Evolutionary conservation across 1,284 basidiomycete species (phyloP).

Genomic region (Naganishia cerealis): DNA sequence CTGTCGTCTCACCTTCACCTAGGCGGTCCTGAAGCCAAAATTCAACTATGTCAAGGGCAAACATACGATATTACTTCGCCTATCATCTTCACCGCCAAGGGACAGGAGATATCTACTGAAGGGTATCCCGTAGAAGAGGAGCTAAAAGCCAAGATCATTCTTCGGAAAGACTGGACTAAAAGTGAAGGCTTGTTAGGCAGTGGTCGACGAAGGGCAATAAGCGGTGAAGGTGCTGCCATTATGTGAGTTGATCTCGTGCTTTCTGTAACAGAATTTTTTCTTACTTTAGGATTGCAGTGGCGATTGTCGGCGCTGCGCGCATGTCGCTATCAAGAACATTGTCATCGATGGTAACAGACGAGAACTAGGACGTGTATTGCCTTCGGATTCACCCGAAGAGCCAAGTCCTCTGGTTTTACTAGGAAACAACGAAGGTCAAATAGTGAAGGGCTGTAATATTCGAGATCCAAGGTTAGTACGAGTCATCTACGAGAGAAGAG

Average conservation of each 20-base stretch:
- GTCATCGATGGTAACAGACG: constrained; percentile 51
- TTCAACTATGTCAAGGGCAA: constrained; percentile 55
- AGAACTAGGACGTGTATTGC: constrained; percentile 44
- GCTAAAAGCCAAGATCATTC: constrained; percentile 49
- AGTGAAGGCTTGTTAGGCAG: not conserved
- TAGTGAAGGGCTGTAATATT: constrained; percentile 44
- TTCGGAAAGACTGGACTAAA: constrained; percentile 15
- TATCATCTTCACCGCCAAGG: constrained; percentile 56
- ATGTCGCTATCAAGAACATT: constrained; percentile 48
- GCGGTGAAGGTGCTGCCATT: constrained; percentile 4
- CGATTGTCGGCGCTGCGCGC: constrained; percentile 54
- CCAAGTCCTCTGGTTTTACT: constrained; percentile 47
- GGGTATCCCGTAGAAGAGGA: constrained; percentile 55
- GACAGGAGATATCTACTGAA: constrained; percentile 56
- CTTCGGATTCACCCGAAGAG: constrained; percentile 35
- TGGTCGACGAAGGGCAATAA: not conserved
- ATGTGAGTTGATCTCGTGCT: not conserved
- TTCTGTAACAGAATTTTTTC: not conserved
- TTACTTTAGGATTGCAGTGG: constrained; percentile 36
- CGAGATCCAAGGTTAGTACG: constrained; percentile 41
- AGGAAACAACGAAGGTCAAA: constrained; percentile 54
- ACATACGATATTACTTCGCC: constrained; percentile 52
- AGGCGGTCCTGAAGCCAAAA: constrained; percentile 53
- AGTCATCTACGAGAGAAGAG: not conserved
- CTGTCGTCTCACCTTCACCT: not conserved